Evolutionary conservation across 495 filamentous ascomycete genomes (phyloP).

Genomic region (Lophiostoma macrostomum): DNA sequence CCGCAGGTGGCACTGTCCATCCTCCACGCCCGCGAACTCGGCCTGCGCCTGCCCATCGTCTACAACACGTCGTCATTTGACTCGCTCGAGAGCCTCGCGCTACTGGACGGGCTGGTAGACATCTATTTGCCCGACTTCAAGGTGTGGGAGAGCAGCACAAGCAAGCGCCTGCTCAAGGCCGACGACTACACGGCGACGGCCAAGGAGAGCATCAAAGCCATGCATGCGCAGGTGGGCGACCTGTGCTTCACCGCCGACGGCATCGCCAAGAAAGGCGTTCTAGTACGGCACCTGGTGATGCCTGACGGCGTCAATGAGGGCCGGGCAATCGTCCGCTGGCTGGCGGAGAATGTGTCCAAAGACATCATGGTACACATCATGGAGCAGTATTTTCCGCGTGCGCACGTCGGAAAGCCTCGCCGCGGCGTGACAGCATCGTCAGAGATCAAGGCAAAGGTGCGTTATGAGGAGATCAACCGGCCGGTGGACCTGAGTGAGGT

Average conservation of each 20-base stretch:
- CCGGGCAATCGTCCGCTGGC: constrained; percentile 63
- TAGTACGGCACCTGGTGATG: constrained; percentile 76
- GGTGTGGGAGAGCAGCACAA: constrained; percentile 61
- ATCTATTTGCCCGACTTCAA: constrained; percentile 81
- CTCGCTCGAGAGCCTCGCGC: constrained; percentile 59
- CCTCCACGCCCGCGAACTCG: constrained; percentile 62
- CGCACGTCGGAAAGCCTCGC: constrained; percentile 68
- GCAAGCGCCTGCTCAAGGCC: constrained; percentile 67
- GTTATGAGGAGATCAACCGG: constrained; percentile 75
- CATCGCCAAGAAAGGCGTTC: constrained; percentile 67
- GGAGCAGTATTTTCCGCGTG: constrained; percentile 76
- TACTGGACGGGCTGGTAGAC: constrained; percentile 72
- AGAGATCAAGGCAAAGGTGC: constrained; percentile 45
- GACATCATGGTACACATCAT: constrained; percentile 58
- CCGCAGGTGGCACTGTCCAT: constrained; percentile 72
- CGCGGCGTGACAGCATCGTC: constrained; percentile 33
- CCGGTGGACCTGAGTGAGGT: constrained; percentile 62
- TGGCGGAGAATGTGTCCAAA: constrained; percentile 61
- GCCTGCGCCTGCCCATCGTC: constrained; percentile 65
- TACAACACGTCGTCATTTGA: constrained; percentile 80
- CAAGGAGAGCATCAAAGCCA: constrained; percentile 66
- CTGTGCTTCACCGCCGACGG: constrained; percentile 72
- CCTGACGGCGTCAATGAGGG: constrained; percentile 68
- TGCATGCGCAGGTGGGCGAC: constrained; percentile 75
- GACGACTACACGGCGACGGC: constrained; percentile 67